A percentile compares a stretch with the other conserved stretches of the same genome.
phyloP scores from a whole-genome alignment of 495 filamentous ascomycete species.

The Podospora anserina region DNA sequence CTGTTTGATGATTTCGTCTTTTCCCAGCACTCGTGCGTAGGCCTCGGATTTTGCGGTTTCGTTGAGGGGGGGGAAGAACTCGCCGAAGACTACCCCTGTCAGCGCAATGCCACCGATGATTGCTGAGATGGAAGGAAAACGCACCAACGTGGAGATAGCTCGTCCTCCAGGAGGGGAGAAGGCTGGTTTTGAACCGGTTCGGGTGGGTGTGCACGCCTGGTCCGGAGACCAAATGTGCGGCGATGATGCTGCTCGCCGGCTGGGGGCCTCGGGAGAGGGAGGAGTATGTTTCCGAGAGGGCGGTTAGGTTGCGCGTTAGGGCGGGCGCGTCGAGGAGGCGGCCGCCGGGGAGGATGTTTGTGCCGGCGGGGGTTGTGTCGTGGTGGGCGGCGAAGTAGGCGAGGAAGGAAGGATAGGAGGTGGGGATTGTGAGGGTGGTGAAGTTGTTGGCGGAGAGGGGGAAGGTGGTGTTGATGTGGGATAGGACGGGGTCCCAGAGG shows the following conservation, averaged over 20 bases:
- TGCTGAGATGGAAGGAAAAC: not conserved
- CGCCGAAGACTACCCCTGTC: constrained; percentile 12
- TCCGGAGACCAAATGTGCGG: constrained; percentile 34
- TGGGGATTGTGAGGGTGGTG: not conserved
- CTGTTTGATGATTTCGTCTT: constrained; percentile 39
- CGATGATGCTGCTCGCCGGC: not conserved
- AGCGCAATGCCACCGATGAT: not conserved
- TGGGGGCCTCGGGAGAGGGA: not conserved
- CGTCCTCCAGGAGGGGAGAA: constrained; percentile 58
- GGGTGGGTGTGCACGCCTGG: constrained; percentile 34
- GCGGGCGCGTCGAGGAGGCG: constrained; percentile 37
- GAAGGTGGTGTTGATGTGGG: constrained; percentile 43
- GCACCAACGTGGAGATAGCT: constrained; percentile 40
- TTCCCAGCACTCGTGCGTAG: constrained; percentile 39
- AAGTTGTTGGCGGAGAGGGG: not conserved
- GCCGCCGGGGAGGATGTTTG: constrained; percentile 42
- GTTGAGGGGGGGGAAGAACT: constrained; percentile 34
- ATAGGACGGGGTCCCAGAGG: constrained; percentile 41
- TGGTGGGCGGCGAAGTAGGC: constrained; percentile 46
- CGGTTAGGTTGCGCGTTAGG: constrained; percentile 29
- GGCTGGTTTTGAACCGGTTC: constrained; percentile 34
- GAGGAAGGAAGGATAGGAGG: constrained; percentile 38
- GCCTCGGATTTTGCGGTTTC: constrained; percentile 38
- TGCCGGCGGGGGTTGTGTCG: constrained; percentile 33
- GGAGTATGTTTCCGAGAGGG: constrained; percentile 21